These are phyloP conservation scores for Fusarium foetens DNA, from an alignment of 2,329 filamentous ascomycete genomes.

Conservation along the genomic window DNA sequence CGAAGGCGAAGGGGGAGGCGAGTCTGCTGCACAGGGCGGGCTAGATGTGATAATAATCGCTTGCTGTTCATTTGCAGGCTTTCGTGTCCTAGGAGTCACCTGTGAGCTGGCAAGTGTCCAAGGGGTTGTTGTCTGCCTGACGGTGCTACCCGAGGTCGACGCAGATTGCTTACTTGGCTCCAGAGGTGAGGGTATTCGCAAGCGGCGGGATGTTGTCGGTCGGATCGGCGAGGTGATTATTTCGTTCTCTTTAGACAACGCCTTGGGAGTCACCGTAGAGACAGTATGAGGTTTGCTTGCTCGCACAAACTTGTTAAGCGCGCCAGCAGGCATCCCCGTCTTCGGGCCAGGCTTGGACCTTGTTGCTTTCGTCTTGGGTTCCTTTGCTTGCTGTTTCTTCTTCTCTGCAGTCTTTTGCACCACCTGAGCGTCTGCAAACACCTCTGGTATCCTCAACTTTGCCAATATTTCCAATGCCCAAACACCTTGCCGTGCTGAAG, in stretches of 20 bases:
- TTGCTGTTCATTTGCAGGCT: slow-evolving; percentile 45
- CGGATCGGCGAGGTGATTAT: slow-evolving; percentile 2
- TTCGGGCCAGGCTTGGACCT: slow-evolving; percentile 31
- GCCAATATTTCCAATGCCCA: slow-evolving; percentile 54
- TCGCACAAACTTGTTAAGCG: slow-evolving; percentile 55
- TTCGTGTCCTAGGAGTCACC: slow-evolving; percentile 51
- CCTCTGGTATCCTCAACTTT: slow-evolving; percentile 39
- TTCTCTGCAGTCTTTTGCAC: slow-evolving; percentile 9
- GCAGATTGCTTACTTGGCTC: slow-evolving; percentile 52
- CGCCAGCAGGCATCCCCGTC: slow-evolving; percentile 41
- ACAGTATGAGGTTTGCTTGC: slow-evolving; percentile 50
- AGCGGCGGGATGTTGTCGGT: slow-evolving; percentile 23
- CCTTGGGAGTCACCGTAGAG: not conserved
- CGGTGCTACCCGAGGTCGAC: slow-evolving; percentile 39
- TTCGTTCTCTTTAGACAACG: not conserved
- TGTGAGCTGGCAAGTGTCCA: slow-evolving; percentile 59
- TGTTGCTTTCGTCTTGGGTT: slow-evolving; percentile 29
- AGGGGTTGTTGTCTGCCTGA: slow-evolving; percentile 40
- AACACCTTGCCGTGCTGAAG: slow-evolving; percentile 62
- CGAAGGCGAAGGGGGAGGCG: slow-evolving; percentile 46
- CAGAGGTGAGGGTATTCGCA: slow-evolving; percentile 42
- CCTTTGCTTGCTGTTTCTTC: slow-evolving; percentile 23
- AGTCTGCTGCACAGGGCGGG: slow-evolving; percentile 46
- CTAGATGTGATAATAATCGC: slow-evolving; percentile 59
- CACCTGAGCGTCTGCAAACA: slow-evolving; percentile 45